Conservation (phyloP, 2,329 filamentous ascomycete genomes). For the Sporothrix protearum region DNA sequence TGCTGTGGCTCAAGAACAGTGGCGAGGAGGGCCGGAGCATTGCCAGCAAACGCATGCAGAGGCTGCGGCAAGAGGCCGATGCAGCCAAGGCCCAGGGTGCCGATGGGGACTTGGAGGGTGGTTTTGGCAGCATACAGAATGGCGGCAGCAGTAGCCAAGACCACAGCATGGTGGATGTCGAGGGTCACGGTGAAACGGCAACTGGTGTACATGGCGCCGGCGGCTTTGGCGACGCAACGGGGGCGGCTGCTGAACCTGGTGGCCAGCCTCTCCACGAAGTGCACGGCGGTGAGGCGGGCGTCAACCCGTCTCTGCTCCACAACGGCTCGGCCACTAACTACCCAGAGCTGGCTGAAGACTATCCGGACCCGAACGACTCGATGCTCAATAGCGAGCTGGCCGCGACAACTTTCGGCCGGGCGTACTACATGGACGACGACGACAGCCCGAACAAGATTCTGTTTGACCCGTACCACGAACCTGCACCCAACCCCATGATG, state of each 20-base stretch:
- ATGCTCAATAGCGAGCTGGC: slow-evolving; percentile 11
- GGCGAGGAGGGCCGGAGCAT: slow-evolving; percentile 57
- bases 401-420: slow-evolving; percentile 50
- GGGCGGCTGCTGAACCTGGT: neutral
- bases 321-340: slow-evolving; percentile 6
- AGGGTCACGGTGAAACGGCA: neutral
- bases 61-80: slow-evolving; percentile 54
- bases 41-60: slow-evolving; percentile 56
- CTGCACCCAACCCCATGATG: slow-evolving; percentile 44
- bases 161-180: no score
- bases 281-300: neutral
- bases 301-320: slow-evolving; percentile 12
- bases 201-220: neutral
- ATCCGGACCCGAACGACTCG: slow-evolving; percentile 33
- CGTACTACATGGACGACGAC: slow-evolving; percentile 60
- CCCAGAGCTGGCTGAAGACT: slow-evolving; percentile 25
- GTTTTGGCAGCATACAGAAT: neutral
- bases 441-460: slow-evolving; percentile 56
- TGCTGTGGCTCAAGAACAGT: slow-evolving; percentile 68
- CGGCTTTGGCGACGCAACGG: neutral
- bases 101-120: slow-evolving; percentile 24
- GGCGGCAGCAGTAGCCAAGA: slow-evolving; percentile 12
- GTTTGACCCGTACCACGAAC: slow-evolving; percentile 57
- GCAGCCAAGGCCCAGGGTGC: slow-evolving; percentile 52
- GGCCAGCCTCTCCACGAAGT: neutral